Evolutionary conservation across 257 asterid genomes (phyloP).

Genomic region (Jacaranda copaia): DNA sequence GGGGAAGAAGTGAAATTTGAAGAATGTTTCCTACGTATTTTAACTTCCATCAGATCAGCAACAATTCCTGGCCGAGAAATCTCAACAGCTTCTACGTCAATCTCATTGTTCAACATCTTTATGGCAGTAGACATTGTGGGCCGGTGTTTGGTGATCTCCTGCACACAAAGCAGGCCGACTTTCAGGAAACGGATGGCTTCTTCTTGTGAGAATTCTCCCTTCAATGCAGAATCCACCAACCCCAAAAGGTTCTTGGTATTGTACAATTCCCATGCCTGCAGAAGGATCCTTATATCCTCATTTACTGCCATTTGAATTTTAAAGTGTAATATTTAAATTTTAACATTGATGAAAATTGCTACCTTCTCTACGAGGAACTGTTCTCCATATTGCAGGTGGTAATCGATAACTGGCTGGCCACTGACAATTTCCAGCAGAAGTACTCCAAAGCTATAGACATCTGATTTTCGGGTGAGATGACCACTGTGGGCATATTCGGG

Average conservation of each 20-base stretch:
- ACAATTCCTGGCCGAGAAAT: slow-evolving; percentile 69
- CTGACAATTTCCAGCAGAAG: slow-evolving; percentile 70
- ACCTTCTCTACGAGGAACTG: slow-evolving; percentile 80
- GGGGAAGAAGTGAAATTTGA: slow-evolving; percentile 54
- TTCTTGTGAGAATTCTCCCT: slow-evolving; percentile 49
- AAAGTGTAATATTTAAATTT: background rate
- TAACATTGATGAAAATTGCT: slow-evolving; percentile 1
- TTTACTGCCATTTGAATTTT: background rate
- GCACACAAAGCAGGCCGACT: slow-evolving; percentile 81
- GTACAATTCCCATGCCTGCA: slow-evolving; percentile 82
- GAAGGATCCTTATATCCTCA: background rate
- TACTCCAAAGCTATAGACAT: slow-evolving; percentile 86
- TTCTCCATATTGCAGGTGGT: slow-evolving; percentile 70
- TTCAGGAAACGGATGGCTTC: slow-evolving; percentile 65
- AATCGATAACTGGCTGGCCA: slow-evolving; percentile 64
- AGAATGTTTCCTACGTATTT: slow-evolving; percentile 48
- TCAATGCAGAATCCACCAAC: slow-evolving; percentile 62
- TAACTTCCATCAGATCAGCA: slow-evolving; percentile 70
- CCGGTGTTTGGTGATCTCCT: slow-evolving; percentile 63
- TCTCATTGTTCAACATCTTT: slow-evolving; percentile 67
- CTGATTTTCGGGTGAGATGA: slow-evolving; percentile 78
- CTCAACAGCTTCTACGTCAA: slow-evolving; percentile 39
- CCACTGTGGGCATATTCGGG: slow-evolving; percentile 88
- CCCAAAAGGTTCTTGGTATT: slow-evolving; percentile 43
- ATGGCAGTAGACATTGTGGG: slow-evolving; percentile 70